Conservation (phyloP, 225 moss, liverwort and hornwort species). For the Anthoceros angustus region DNA sequence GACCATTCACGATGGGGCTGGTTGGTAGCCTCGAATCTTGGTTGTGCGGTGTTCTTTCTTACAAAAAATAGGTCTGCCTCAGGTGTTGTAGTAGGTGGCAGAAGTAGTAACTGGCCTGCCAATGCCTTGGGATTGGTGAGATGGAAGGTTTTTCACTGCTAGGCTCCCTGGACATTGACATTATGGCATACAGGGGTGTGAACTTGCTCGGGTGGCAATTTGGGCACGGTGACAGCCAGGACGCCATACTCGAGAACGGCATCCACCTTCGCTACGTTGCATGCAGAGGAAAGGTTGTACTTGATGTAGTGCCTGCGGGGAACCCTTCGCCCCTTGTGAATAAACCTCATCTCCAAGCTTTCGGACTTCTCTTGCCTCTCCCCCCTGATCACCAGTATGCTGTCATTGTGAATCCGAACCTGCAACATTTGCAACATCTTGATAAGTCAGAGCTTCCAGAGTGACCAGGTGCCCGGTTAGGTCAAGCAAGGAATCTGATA, state of each 20-base stretch:
- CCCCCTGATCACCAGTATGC: not conserved
- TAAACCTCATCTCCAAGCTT: not conserved
- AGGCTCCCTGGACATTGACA: not conserved
- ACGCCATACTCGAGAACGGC: not conserved
- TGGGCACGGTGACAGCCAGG: not conserved
- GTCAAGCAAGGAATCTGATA: too few species aligned
- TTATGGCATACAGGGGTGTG: not conserved
- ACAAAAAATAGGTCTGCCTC: too few species aligned
- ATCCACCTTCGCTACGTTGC: not conserved
- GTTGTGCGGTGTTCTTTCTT: too few species aligned
- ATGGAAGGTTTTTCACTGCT: not conserved
- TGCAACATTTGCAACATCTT: not conserved
- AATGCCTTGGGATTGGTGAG: not conserved
- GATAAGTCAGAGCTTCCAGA: not conserved
- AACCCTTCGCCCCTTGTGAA: not conserved
- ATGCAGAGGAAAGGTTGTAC: not conserved
- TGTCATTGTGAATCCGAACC: not conserved
- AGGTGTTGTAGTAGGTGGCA: too few species aligned
- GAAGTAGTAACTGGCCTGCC: not conserved
- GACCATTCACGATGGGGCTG: too few species aligned
- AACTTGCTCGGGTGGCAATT: not conserved
- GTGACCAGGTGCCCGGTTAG: too few species aligned
- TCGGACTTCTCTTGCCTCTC: not conserved
- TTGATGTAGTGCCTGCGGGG: not conserved
- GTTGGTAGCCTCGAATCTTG: too few species aligned